Conservation (phyloP, 441 rosid genomes). For the Codiaeum variegatum region DNA sequence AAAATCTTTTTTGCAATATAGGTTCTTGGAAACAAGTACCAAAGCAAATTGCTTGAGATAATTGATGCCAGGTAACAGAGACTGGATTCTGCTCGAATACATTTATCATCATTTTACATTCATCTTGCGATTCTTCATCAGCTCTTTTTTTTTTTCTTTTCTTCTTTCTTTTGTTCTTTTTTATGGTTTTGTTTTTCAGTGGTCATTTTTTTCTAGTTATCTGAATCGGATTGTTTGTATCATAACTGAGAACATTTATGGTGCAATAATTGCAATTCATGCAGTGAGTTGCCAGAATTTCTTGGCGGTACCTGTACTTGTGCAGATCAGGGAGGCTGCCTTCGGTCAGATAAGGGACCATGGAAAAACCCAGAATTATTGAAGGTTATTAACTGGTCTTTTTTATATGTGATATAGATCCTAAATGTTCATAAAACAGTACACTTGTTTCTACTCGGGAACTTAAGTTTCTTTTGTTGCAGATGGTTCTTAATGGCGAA, state of each 20-base stretch:
- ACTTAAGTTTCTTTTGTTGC: slow-evolving; percentile 26
- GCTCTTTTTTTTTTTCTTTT: not conserved
- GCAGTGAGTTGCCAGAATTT: slow-evolving; percentile 97
- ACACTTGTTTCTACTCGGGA: not conserved
- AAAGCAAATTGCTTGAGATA: slow-evolving; percentile 87
- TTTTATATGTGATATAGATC: slow-evolving; percentile 16
- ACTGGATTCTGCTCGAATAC: slow-evolving; percentile 5
- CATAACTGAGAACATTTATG: slow-evolving; percentile 6
- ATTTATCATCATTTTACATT: not conserved
- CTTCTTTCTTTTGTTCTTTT: not conserved
- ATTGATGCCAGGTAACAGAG: slow-evolving; percentile 70
- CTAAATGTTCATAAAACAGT: not conserved
- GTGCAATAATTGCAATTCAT: slow-evolving; percentile 5
- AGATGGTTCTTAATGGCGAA: slow-evolving; percentile 88
- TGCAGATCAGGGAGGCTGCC: slow-evolving; percentile 94
- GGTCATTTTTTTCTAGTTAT: not conserved
- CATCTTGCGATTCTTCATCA: not conserved
- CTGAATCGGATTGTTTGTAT: not conserved
- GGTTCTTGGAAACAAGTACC: slow-evolving; percentile 97
- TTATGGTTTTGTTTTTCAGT: not conserved
- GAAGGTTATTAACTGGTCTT: slow-evolving; percentile 49
- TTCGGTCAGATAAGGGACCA: slow-evolving; percentile 96
- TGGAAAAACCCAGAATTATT: slow-evolving; percentile 91
- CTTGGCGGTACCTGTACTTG: slow-evolving; percentile 92
- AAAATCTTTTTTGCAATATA: slow-evolving; percentile 23